A percentile compares a stretch with the other conserved stretches of the same genome.
These are phyloP conservation scores for Lepidium aucheri DNA, from an alignment of 345 rosid species.

Conservation along the genomic window DNA sequence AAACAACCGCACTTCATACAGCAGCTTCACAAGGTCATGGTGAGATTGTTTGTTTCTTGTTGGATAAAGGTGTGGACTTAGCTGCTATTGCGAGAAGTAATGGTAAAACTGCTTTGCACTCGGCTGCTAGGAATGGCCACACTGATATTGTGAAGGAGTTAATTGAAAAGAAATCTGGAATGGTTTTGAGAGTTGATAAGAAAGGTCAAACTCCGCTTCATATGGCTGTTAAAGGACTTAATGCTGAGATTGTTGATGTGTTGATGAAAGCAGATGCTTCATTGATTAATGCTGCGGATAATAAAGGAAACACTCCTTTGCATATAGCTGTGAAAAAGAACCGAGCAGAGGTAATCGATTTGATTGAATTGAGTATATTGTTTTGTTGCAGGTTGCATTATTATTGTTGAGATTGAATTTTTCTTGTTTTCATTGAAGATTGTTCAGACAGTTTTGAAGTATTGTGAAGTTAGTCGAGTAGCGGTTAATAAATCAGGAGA, in stretches of 20 bases:
- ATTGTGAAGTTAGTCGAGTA: constrained; percentile 39
- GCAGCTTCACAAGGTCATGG: constrained; percentile 81
- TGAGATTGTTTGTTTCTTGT: constrained; percentile 52
- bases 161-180: constrained; percentile 43
- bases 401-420: neutral
- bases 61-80: constrained; percentile 52
- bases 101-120: constrained; percentile 76
- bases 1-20: constrained; percentile 72
- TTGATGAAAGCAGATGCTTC: constrained; percentile 40
- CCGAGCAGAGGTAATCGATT: constrained; percentile 47
- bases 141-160: constrained; percentile 61
- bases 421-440: constrained; percentile 45
- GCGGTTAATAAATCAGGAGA: constrained; percentile 60
- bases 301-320: constrained; percentile 74
- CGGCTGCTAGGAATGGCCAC: constrained; percentile 86
- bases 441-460: constrained; percentile 35
- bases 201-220: constrained; percentile 88
- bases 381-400: neutral
- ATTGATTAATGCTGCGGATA: constrained; percentile 57
- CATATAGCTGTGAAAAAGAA: constrained; percentile 73
- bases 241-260: constrained; percentile 45
- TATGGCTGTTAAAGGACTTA: constrained; percentile 91
- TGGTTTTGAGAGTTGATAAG: constrained; percentile 52
- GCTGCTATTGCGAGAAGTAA: constrained; percentile 61
- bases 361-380: neutral